Conservation (phyloP, 2,329 filamentous ascomycete species). For the Colletotrichum euphorbiae region DNA sequence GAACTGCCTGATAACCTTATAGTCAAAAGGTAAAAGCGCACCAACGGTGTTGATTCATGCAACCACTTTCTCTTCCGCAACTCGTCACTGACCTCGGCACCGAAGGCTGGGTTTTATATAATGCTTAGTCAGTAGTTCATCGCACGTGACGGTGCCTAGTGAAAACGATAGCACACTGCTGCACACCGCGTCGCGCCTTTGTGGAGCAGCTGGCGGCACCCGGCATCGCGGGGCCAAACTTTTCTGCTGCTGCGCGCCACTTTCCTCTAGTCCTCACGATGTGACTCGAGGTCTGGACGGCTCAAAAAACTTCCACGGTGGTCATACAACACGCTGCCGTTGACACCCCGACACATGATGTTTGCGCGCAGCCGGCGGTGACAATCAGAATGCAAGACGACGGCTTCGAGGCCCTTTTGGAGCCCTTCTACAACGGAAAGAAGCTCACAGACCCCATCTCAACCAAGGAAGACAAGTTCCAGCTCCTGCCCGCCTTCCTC, state of each 20-base stretch:
- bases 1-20: conserved; percentile 26
- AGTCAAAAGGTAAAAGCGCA: conserved; percentile 5
- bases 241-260: conserved; percentile 39
- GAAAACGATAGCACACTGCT: not conserved
- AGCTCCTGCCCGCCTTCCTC: conserved; percentile 94
- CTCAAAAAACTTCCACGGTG: conserved; percentile 29
- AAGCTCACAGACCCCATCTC: conserved; percentile 74
- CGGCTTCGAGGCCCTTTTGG: conserved; percentile 73
- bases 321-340: conserved; percentile 3
- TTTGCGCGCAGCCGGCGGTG: conserved; percentile 31
- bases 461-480: conserved; percentile 89
- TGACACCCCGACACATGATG: conserved; percentile 33
- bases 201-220: conserved; percentile 31
- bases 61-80: not conserved
- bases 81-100: conserved; percentile 5
- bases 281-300: conserved; percentile 34
- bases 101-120: not conserved
- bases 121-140: not conserved
- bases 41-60: conserved; percentile 2
- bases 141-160: conserved; percentile 1
- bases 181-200: not conserved
- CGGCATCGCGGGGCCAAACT: conserved; percentile 42
- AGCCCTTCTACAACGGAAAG: conserved; percentile 77
- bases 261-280: conserved; percentile 28
- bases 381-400: conserved; percentile 66